Evolutionary conservation across 2,329 filamentous ascomycete genomes (phyloP).

Genomic region (Septoria petroselini): DNA sequence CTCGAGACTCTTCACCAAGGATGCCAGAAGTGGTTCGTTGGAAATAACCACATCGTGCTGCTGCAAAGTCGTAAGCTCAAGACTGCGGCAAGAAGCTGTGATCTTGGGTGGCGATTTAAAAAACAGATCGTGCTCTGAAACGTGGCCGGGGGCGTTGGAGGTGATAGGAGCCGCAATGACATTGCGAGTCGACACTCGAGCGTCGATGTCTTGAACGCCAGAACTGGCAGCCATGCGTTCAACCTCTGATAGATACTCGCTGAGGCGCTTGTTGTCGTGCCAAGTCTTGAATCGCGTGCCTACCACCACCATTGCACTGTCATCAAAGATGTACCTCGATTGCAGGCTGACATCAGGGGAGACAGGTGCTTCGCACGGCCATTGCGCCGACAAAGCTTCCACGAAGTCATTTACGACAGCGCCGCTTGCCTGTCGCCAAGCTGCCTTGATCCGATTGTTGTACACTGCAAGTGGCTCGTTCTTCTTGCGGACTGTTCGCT

Average conservation of each 20-base stretch:
- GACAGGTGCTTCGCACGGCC: conserved; percentile 7
- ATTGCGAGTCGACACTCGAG: background rate
- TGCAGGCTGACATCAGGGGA: background rate
- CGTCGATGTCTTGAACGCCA: background rate
- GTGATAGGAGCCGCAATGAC: background rate
- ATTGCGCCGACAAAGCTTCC: background rate
- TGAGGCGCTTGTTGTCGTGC: conserved; percentile 12
- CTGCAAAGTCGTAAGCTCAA: background rate
- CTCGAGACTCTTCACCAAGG: background rate
- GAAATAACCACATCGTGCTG: background rate
- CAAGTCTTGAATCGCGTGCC: conserved; percentile 3
- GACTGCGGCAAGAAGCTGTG: background rate
- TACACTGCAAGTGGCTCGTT: background rate
- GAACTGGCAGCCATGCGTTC: background rate
- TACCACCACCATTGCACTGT: background rate
- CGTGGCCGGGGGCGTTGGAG: background rate
- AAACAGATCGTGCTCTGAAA: conserved; percentile 10
- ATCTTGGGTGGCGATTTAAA: background rate
- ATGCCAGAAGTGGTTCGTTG: background rate
- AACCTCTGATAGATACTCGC: background rate
- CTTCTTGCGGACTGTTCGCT: background rate
- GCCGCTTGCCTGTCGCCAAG: background rate
- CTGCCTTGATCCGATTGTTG: background rate
- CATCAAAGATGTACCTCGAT: conserved; percentile 3
- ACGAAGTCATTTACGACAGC: background rate